Conservation (phyloP, 1,139 yeast species). For the Chernovozyma aurita region DNA sequence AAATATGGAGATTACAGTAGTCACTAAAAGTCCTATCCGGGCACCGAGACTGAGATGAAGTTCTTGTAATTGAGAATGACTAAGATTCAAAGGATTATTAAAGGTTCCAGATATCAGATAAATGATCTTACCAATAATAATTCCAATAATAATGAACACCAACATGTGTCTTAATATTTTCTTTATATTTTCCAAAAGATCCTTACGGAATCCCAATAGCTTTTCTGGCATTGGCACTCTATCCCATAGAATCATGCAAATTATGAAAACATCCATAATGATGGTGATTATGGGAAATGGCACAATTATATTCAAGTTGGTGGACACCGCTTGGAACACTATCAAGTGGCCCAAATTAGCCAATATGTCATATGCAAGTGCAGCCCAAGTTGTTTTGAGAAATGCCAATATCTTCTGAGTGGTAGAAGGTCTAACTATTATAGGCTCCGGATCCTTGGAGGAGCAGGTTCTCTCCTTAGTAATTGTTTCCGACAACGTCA, state of each 20-base stretch:
- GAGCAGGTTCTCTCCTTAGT: too few species aligned
- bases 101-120: constrained; percentile 10
- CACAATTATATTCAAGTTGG: not conserved
- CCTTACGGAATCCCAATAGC: not conserved
- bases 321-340: not conserved
- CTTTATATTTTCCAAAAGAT: not conserved
- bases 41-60: constrained; percentile 6
- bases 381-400: constrained; percentile 3
- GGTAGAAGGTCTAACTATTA: too few species aligned
- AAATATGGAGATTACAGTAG: constrained; percentile 10
- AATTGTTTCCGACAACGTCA: too few species aligned
- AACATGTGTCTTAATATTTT: constrained; percentile 1
- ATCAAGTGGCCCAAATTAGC: constrained; percentile 1
- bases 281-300: constrained; percentile 2
- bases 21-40: constrained; percentile 8
- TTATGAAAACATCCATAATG: constrained; percentile 1
- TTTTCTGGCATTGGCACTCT: constrained; percentile 1
- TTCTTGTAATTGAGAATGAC: not conserved
- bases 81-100: constrained; percentile 11
- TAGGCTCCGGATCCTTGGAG: too few species aligned
- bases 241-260: constrained; percentile 2
- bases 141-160: constrained; percentile 4
- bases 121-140: constrained; percentile 5
- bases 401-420: too few species aligned
- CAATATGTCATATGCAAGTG: not conserved